Evolutionary conservation across 805 yeast species (phyloP), one percentile per base, ranked within the genome.

Genomic region (Wickerhamiella azyma): DNA sequence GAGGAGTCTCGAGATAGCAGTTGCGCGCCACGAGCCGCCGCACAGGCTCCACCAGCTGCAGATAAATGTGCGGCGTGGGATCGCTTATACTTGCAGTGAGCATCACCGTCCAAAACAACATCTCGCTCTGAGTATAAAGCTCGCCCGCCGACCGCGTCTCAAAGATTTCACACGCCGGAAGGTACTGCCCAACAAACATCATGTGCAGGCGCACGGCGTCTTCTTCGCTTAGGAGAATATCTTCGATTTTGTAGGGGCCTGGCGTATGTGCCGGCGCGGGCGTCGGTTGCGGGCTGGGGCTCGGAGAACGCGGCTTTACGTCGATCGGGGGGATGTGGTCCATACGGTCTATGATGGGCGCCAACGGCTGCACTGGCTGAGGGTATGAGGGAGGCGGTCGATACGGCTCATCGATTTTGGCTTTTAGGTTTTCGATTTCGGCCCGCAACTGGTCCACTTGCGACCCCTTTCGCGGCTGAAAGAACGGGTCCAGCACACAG

Each of bases 401-500:
- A 56, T 30, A 30, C 8, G 33, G 33, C 14, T 30, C 33, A 6
- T 30, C 80, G 85, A 54, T 82, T 77, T 65, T 81, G 79, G 37
- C 80, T 69, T 50, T 77, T 53, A 85, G 65, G 53, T 81, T 89
- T 57, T 82, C 88, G 5, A 85, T 86, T 54, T 88, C 96, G 54
- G 82, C 83, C 53, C 86, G 73, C 55, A 88, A 66, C 45, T 80
- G 72, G 55, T 85, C 94, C 24, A 86, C 78, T 61, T 86, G 96
- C 1, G 89, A 80, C 0, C 96, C 96, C 62, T 85, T 86, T 55
- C 84, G 80, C 3, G 96, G 96, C 57, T 86, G 73, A 62, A 85
- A 88, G 55, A 80, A 80, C 1, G 96, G 96, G 62, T 88, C 95
- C 19, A 88, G 83, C 55, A 82, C 89, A 66, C 96, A 88, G 48